A percentile compares a stretch with the other conserved stretches of the same genome.
phyloP scores from a whole-genome alignment of 345 rosid species.

The Dimocarpus longan region DNA sequence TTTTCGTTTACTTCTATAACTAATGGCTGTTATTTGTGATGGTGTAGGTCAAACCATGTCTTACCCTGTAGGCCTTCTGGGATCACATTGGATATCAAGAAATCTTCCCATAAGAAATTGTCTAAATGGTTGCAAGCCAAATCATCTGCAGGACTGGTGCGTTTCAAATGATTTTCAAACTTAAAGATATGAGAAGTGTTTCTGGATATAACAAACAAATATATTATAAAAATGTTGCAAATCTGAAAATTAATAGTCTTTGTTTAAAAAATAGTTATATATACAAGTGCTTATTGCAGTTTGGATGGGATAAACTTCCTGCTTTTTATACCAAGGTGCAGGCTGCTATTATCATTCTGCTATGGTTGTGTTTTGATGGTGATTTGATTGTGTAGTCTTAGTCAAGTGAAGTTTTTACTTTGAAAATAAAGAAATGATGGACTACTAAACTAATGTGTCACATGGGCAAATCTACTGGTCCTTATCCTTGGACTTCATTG shows the following conservation, averaged over 20 bases:
- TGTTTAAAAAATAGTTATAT: not conserved
- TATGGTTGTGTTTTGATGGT: no score
- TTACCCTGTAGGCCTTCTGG: constrained; percentile 90
- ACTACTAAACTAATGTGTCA: no score
- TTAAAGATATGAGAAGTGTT: not conserved
- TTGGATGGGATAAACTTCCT: not conserved
- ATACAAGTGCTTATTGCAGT: no score
- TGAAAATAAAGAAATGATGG: no score
- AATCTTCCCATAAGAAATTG: constrained; percentile 92
- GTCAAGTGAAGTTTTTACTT: no score
- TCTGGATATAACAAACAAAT: not conserved
- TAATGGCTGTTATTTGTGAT: constrained; percentile 1
- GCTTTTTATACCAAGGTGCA: not conserved
- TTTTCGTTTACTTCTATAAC: constrained; percentile 3
- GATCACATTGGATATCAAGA: constrained; percentile 75
- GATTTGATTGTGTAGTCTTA: no score
- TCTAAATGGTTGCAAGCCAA: constrained; percentile 95
- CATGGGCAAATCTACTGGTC: no score
- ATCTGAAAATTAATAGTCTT: not conserved
- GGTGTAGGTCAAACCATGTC: constrained; percentile 83
- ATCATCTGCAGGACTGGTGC: constrained; percentile 77
- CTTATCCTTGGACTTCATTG: no score
- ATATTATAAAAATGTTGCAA: not conserved
- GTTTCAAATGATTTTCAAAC: not conserved
- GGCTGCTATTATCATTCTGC: no score